phyloP scores from a whole-genome alignment of 805 yeast genomes.

The Phaffomyces thermotolerans region DNA sequence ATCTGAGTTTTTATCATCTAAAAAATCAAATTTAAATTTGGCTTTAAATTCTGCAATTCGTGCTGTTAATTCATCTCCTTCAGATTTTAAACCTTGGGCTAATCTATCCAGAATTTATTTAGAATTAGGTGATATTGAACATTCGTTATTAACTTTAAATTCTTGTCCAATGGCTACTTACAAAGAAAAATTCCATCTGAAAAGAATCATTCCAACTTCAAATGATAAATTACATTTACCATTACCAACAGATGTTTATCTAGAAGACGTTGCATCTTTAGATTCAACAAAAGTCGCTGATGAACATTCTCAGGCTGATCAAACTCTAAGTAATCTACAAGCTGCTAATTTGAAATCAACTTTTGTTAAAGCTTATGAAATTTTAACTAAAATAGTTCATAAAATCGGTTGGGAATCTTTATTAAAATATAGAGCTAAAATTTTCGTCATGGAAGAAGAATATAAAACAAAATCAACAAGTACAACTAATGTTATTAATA shows the following conservation, averaged over 20 bases:
- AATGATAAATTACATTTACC: slow-evolving; percentile 63
- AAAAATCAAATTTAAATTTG: slow-evolving; percentile 45
- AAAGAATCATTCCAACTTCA: slow-evolving; percentile 49
- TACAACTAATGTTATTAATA: slow-evolving; percentile 2
- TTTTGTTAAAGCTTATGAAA: slow-evolving; percentile 48
- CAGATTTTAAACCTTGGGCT: slow-evolving; percentile 72
- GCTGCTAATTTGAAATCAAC: slow-evolving; percentile 61
- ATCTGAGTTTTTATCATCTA: slow-evolving; percentile 45
- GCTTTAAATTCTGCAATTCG: slow-evolving; percentile 53
- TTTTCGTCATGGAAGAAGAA: slow-evolving; percentile 66
- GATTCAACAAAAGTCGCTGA: slow-evolving; percentile 56
- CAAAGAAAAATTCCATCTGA: slow-evolving; percentile 56
- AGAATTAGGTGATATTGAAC: slow-evolving; percentile 56
- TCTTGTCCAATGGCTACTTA: slow-evolving; percentile 75
- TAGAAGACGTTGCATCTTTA: slow-evolving; percentile 60
- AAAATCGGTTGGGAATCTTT: slow-evolving; percentile 68
- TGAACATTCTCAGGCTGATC: slow-evolving; percentile 63
- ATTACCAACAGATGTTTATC: slow-evolving; percentile 63
- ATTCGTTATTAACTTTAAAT: slow-evolving; percentile 64
- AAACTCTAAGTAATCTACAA: slow-evolving; percentile 52
- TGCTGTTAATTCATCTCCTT: slow-evolving; percentile 67
- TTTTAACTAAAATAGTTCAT: slow-evolving; percentile 59
- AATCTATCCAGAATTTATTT: slow-evolving; percentile 58
- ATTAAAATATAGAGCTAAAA: slow-evolving; percentile 49
- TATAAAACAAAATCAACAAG: slow-evolving; percentile 32